Percentiles rank a stretch among this genome's conserved stretches.
Conservation (phyloP, 768 basidiomycete genomes). For the Amanita inopinata region DNA sequence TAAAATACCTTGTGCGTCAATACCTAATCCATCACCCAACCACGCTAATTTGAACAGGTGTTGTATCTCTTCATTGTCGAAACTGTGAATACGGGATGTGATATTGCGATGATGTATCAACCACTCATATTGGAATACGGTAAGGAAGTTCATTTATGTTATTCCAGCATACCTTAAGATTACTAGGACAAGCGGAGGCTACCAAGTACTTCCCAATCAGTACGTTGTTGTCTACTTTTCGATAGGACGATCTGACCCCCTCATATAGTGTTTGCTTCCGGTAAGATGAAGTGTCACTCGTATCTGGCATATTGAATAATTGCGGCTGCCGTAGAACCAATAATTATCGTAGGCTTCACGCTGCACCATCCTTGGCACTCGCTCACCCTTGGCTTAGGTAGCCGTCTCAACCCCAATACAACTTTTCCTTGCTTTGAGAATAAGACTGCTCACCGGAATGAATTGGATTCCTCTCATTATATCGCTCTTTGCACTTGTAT, state of each 20-base stretch:
- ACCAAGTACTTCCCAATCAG: conserved; percentile 25
- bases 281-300: conserved; percentile 8
- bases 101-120: conserved; percentile 37
- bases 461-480: conserved; percentile 24
- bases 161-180: background rate
- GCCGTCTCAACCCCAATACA: conserved; percentile 38
- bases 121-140: conserved; percentile 35
- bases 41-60: conserved; percentile 19
- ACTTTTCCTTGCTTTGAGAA: conserved; percentile 36
- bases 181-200: conserved; percentile 22
- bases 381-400: conserved; percentile 18
- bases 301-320: background rate
- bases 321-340: conserved; percentile 19
- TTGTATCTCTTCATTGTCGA: conserved; percentile 33
- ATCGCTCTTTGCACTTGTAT: conserved; percentile 23
- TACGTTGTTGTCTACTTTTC: conserved; percentile 12
- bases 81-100: conserved; percentile 32
- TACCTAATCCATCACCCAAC: background rate
- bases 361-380: background rate
- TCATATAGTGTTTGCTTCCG: conserved; percentile 18
- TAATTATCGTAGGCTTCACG: conserved; percentile 19
- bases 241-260: background rate
- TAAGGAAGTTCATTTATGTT: conserved; percentile 9
- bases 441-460: conserved; percentile 29
- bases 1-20: conserved; percentile 27